Conservation (phyloP, 345 rosid genomes). For the Laguncularia racemosa region DNA sequence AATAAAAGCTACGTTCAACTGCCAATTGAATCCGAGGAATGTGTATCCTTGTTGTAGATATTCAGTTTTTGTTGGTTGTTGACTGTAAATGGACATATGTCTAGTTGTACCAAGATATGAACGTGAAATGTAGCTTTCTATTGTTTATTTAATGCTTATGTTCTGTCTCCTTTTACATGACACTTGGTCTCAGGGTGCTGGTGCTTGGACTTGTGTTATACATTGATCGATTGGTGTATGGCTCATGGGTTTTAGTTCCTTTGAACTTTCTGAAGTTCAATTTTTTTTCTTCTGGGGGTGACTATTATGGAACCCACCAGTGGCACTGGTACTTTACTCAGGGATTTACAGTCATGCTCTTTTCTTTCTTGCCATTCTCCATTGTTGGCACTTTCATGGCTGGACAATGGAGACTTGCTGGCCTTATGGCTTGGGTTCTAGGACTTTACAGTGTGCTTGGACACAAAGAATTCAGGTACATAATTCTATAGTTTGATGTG, state of each 20-base stretch:
- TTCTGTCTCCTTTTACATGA: constrained; percentile 5
- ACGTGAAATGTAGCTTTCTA: neutral
- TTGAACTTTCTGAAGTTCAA: constrained; percentile 87
- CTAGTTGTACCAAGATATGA: no score
- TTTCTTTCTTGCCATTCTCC: constrained; percentile 71
- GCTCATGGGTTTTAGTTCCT: constrained; percentile 84
- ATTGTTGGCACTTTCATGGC: constrained; percentile 53
- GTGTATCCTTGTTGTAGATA: neutral
- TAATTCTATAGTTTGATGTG: constrained; percentile 4
- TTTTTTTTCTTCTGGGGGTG: constrained; percentile 93
- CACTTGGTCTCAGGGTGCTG: constrained; percentile 46
- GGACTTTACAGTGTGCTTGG: constrained; percentile 67
- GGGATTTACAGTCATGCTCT: constrained; percentile 83
- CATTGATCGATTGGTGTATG: constrained; percentile 71
- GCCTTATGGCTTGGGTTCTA: constrained; percentile 77
- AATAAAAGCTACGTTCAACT: no score
- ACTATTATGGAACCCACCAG: constrained; percentile 89
- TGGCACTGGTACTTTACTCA: constrained; percentile 99
- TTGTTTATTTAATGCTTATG: neutral
- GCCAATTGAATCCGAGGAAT: no score
- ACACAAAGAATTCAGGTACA: constrained; percentile 91
- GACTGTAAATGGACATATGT: neutral
- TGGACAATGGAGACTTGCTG: constrained; percentile 58
- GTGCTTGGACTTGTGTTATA: constrained; percentile 56
- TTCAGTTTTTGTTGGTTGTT: neutral